Evolutionary conservation across 192 early-diverging fungal genomes (phyloP), one percentile per base, ranked within the genome.

Genomic region (Funneliformis mosseae): DNA sequence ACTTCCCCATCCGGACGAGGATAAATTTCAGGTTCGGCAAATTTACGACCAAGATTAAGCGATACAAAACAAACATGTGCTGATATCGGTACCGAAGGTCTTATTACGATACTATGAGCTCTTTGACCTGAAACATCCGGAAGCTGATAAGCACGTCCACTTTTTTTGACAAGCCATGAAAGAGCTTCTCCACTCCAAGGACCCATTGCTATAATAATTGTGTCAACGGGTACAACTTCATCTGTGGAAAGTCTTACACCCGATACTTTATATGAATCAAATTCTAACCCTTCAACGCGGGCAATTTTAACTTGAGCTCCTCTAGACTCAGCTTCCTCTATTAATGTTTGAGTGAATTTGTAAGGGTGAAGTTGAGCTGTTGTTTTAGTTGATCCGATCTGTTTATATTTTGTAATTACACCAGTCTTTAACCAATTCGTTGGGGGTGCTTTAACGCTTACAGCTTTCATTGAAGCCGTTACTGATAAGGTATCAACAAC

Each of bases 1-100:
- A 88, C 85, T 8, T 87, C 86, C 11, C 83, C 85, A 85, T 88
- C 84, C 27, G 85, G 83, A 27, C 86, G 79, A n/a, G 86, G 86
- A 75, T 87, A 87, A 42, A 87, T 80, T 80, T 88, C 87, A 64
- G 87, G 86, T 66, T 86, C 81, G 38, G 63, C 66, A 39, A 75
- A 81, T 63, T 80, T 83, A 42, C 60, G 67, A n/a, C 72, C 72
- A 2, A 61, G 38, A 42, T 86, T 81, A n/a, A 83, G 18, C 43
- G 78, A 59, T 72, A 83, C 74, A 38, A 87, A 87, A 21, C 86
- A 68, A 3, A 82, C 83, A 48, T 87, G 86, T 3, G 83, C 78
- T 18, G 82, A 76, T 18, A 87, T 62, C 0, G n/a, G 42, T 3
- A 12, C 27, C 8, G 76, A 18, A 16, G 82, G 82, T 46, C 66